Conservation (phyloP, 2,329 filamentous ascomycete genomes). For the Phoma sp. region DNA sequence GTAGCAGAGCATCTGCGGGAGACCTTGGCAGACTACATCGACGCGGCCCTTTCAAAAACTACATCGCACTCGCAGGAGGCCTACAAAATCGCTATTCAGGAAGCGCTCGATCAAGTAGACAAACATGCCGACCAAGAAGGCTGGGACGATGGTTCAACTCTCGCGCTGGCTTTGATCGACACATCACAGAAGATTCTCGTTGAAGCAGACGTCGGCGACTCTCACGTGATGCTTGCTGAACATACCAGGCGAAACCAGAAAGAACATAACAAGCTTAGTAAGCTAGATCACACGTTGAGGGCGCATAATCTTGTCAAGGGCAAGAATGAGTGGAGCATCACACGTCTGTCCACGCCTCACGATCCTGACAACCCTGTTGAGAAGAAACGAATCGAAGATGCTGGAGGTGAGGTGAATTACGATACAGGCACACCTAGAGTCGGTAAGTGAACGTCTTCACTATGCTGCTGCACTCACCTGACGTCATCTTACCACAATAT, state of each 20-base stretch:
- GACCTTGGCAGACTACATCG: constrained; percentile 27
- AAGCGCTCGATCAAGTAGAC: constrained; percentile 29
- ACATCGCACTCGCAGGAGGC: constrained; percentile 23
- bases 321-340: constrained; percentile 26
- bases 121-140: constrained; percentile 23
- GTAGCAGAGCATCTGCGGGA: constrained; percentile 23
- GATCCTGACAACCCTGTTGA: constrained; percentile 26
- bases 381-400: constrained; percentile 30
- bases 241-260: constrained; percentile 10
- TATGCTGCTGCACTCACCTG: neutral
- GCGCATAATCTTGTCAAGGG: constrained; percentile 13
- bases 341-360: constrained; percentile 28
- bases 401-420: constrained; percentile 32
- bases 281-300: constrained; percentile 11
- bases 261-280: constrained; percentile 9
- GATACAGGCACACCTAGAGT: constrained; percentile 29
- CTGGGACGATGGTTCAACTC: constrained; percentile 32
- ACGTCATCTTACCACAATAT: neutral
- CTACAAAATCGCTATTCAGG: constrained; percentile 32
- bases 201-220: constrained; percentile 33
- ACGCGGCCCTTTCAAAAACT: constrained; percentile 23
- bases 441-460: neutral
- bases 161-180: constrained; percentile 31
- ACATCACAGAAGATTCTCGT: constrained; percentile 29
- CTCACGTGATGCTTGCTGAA: constrained; percentile 28